Conservation (phyloP, 1,284 basidiomycete species). For the Malassezia vespertilionis region DNA sequence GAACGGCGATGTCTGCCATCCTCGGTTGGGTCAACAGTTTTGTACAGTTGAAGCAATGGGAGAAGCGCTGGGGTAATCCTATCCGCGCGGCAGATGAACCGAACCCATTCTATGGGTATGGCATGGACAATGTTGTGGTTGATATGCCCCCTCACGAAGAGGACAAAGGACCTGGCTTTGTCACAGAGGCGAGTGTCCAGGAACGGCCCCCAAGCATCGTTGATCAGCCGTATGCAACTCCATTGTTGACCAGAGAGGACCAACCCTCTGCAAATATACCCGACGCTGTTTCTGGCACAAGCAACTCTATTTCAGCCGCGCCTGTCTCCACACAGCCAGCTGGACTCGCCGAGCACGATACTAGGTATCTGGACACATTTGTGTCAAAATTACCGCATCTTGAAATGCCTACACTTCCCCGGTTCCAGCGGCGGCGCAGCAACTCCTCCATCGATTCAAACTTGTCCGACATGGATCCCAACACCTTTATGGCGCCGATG, state of each 20-base stretch:
- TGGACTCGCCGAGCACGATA: too few relatives aligned
- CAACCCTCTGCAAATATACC: too few relatives aligned
- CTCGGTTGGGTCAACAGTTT: conserved; percentile 37
- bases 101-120: conserved; percentile 38
- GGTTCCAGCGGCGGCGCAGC: conserved; percentile 11
- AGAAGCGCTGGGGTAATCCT: conserved; percentile 42
- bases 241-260: too few relatives aligned
- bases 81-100: conserved; percentile 44
- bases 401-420: background rate
- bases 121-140: conserved; percentile 13
- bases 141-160: conserved; percentile 1
- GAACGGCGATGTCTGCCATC: conserved; percentile 28
- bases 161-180: background rate
- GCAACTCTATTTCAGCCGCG: too few relatives aligned
- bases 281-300: too few relatives aligned
- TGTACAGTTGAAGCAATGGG: conserved; percentile 36
- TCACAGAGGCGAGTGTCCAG: background rate
- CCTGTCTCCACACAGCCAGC: too few relatives aligned
- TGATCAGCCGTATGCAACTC: background rate
- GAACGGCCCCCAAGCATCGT: background rate
- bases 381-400: background rate
- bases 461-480: conserved; percentile 9
- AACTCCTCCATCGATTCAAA: conserved; percentile 11
- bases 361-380: background rate
- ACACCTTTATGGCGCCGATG: conserved; percentile 17